Base-by-base conservation (phyloP, 768 basidiomycete species). In the Podaxis rugospora region DNA sequence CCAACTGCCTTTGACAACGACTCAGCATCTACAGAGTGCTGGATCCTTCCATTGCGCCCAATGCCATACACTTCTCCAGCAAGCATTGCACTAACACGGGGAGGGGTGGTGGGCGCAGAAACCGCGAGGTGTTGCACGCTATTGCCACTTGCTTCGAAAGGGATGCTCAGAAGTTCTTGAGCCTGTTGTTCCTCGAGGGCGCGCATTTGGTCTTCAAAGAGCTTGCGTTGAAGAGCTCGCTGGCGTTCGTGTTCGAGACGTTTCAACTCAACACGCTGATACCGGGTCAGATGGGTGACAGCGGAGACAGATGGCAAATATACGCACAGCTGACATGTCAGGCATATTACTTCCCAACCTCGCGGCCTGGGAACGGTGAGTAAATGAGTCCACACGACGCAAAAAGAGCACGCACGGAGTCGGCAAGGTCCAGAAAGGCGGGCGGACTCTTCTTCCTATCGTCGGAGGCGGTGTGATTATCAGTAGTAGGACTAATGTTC, bases 191-290 rank as follows among this genome's bases (percentile, higher is more conserved):
- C 88, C 76, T 98, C 95, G 65, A 98, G 83, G 57, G 82, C 87
- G 58, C 90, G 89, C 95, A 97, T 97, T 76, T 97, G 94, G 68
- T 96, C 93, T 75, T 98, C 95, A 73, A 98, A 98, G 68, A 92
- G 75, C 74, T 87, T 90, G 70, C 94, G 88, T 72, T 96, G 95
- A 46, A 92, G 72, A 40, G 77, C 77, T 63, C 95, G 92, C 75
- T 95, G 92, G 55, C 92, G 87, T 74, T 97, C 94, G 70, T 98
- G 93, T 73, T 95, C 88, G 65, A 91, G 76, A 66, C 94, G 90
- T 72, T 95, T 97, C 69, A 93, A 80, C 71, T 95, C 93, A 63
- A 94, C 88, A 67, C 92, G 90, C 65, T 66, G 58, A 35, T 46
- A 32, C 14, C 53, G 46, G 52, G 46, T 61, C 52, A 61, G 59